Evolutionary conservation across 73 alveolate genomes (phyloP), one percentile per base, ranked within the genome.

Genomic region (Paramecium sonneborni): DNA sequence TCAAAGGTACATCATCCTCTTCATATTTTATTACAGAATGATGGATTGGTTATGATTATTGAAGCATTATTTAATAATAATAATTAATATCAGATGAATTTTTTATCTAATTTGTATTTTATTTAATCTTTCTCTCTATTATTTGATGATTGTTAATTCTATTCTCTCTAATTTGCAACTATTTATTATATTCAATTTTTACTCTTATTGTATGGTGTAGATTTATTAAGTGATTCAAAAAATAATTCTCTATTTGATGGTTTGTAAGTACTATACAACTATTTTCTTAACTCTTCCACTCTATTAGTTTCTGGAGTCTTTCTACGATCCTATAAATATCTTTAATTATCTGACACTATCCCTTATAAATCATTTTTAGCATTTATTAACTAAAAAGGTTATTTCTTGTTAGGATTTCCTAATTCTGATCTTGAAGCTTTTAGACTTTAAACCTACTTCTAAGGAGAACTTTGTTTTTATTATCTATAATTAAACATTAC

Each of bases 1-100:
- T 39, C 58, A n/a, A 39, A 12, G 87, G 87, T 15, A 37, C 67
- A 28, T 74, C 58, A 74, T 74, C 87, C 21, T 74, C 84, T 3
- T 62, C 48, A 62, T 11, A 62, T 62, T 62, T 62, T 9, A 62
- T 62, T 2, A 62, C 14, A 5, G 68, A 52, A 4, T 52, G 32
- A 52, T 62, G 84, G 24, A 62, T 26, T 26, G 84, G 84, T 26
- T 26, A 62, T 21, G 39, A 32, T 52, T 52, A 52, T 18, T 52
- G 68, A 52, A 52, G 32, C 68, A 52, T 52, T 18, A 52, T 52
- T 26, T 62, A 62, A 7, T 32, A 62, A 30, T 30, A 30, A 62
- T 62, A 62, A 30, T 30, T 62, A 62, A 62, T 62, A 30, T 62
- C 84, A 62, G 2, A 26, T 62, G 26, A 62, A 62, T 32, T 62